Conservation (phyloP, 1,284 basidiomycete species). For the Tremellales sp. region DNA sequence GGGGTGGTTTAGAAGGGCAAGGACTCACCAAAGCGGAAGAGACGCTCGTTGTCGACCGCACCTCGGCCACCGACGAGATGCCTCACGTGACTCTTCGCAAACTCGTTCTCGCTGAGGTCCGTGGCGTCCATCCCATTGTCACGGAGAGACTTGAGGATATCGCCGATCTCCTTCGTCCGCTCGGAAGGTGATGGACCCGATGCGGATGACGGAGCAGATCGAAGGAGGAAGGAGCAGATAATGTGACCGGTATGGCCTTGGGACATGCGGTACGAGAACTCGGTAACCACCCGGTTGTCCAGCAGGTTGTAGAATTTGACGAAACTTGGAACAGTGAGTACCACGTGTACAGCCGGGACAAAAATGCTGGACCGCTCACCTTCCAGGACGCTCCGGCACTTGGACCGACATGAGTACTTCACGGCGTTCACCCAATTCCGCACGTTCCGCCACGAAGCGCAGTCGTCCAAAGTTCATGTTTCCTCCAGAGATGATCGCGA, state of each 20-base stretch:
- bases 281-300: constrained; percentile 88
- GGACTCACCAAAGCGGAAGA: constrained; percentile 85
- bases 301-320: constrained; percentile 80
- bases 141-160: constrained; percentile 62
- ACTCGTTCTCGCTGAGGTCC: constrained; percentile 91
- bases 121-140: constrained; percentile 70
- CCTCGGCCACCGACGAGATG: constrained; percentile 89
- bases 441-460: constrained; percentile 95
- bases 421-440: constrained; percentile 90
- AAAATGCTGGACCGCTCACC: constrained; percentile 53
- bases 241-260: constrained; percentile 69
- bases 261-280: constrained; percentile 87
- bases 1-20: background rate
- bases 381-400: constrained; percentile 87
- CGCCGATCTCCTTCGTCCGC: constrained; percentile 64
- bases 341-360: background rate
- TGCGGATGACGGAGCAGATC: constrained; percentile 50
- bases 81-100: constrained; percentile 89
- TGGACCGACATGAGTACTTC: constrained; percentile 91
- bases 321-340: constrained; percentile 65
- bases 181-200: constrained; percentile 48
- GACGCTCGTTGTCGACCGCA: constrained; percentile 73
- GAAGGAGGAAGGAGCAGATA: constrained; percentile 78
- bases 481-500: constrained; percentile 88
- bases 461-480: constrained; percentile 99